These are phyloP conservation scores for Mucor sp. DNA, from an alignment of 371 early-diverging fungal genomes.

Conservation along the genomic window DNA sequence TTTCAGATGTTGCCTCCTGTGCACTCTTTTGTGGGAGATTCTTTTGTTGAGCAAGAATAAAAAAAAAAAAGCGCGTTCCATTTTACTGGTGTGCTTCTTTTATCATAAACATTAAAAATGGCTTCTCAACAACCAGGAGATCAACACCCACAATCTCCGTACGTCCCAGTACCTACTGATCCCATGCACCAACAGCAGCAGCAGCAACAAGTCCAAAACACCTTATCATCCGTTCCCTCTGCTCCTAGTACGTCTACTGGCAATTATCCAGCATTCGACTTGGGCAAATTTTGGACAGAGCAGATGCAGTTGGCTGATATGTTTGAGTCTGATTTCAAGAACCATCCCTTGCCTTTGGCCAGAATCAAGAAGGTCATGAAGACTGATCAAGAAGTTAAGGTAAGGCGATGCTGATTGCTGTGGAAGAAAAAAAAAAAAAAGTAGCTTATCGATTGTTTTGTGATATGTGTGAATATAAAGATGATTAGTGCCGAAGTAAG, in stretches of 20 bases:
- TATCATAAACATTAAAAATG: conserved; percentile 1
- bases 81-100: conserved; percentile 3
- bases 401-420: conserved; percentile 18
- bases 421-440: no score
- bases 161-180: conserved; percentile 9
- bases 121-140: conserved; percentile 14
- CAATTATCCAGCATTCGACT: conserved; percentile 50
- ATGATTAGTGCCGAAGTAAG: conserved; percentile 47
- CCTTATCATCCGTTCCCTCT: conserved; percentile 1
- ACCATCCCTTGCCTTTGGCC: conserved; percentile 96
- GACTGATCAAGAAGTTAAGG: conserved; percentile 97
- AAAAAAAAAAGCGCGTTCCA: conserved; percentile 4
- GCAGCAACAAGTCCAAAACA: conserved; percentile 2
- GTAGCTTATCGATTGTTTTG: neutral
- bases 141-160: conserved; percentile 10
- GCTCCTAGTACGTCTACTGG: conserved; percentile 6
- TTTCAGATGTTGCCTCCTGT: neutral
- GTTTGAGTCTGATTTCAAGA: conserved; percentile 81
- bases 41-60: neutral
- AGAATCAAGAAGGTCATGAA: conserved; percentile 99
- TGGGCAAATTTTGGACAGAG: conserved; percentile 51
- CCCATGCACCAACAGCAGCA: neutral
- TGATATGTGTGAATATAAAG: conserved; percentile 12
- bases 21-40: neutral
- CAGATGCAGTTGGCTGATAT: conserved; percentile 37